Evolutionary conservation across 2,329 filamentous ascomycete species (phyloP), one percentile per base, ranked within the genome.

Genomic region (Curvularia eragrostidis): DNA sequence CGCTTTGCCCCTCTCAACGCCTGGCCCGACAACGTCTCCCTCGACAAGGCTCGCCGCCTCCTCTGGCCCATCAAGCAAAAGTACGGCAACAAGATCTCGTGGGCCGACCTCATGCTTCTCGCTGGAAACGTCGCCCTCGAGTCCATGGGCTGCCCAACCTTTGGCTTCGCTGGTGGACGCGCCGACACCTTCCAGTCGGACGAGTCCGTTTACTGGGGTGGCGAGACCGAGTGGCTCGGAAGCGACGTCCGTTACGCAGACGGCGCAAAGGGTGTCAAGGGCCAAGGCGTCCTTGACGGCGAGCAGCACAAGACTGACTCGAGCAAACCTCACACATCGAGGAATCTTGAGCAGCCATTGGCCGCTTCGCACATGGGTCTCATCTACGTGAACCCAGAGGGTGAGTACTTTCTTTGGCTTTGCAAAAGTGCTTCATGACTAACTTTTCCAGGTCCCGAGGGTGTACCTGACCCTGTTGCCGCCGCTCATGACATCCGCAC

Each of bases 21-120:
- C 81, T 93, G 90, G 90, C 90, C 90, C 41, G 90, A 93, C 79
- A 93, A 93, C 66, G 88, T 87, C 71, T 87, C 82, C 68, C 84
- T 93, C 52, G 90, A 93, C 84, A 93, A 93, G 84, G 90, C 89
- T 30, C 89, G 90, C 55, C 89, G 90, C 63, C 85, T 93, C 54
- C 81, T 93, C 41, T 91, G 89, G 88, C 90, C 90, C 55, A 87
- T 93, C 80, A 93, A 93, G 85, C 89, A 91, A 68, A 93, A 93
- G 83, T 93, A 93, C 65, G 90, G 90, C 75, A 87, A 86, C 82
- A 91, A 90, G 82, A 89, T 93, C 77, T 92, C 90, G 0, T 93
- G 90, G 90, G 87, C 89, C 23, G 90, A 93, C 73, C 78, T 93
- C 58, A 75, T 89, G 48, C 82, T 91, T 55, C 83, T 93, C 52